Evolutionary conservation across 495 filamentous ascomycete species (phyloP).

Genomic region (Penicillium diatomitis): DNA sequence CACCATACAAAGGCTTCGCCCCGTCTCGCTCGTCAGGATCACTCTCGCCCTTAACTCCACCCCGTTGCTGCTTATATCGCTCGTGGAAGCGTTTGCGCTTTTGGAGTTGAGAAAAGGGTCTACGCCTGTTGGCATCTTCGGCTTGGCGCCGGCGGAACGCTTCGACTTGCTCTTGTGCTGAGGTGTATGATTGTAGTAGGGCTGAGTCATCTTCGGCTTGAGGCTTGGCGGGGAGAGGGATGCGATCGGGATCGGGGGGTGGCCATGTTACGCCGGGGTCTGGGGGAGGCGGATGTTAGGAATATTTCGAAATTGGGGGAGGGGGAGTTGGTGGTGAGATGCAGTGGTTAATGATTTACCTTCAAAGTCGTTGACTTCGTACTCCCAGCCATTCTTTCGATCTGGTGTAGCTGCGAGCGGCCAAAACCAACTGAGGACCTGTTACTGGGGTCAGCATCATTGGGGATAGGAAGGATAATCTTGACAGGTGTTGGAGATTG

Average conservation of each 20-base stretch:
- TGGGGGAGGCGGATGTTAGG: slow-evolving; percentile 9
- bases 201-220: slow-evolving; percentile 14
- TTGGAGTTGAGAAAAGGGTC: slow-evolving; percentile 18
- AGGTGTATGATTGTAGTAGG: slow-evolving; percentile 23
- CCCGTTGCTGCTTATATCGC: slow-evolving; percentile 26
- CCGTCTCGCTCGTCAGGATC: slow-evolving; percentile 26
- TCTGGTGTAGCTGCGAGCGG: slow-evolving; percentile 47
- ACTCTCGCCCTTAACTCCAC: slow-evolving; percentile 30
- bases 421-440: slow-evolving; percentile 47
- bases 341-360: slow-evolving; percentile 29
- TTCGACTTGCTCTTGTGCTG: slow-evolving; percentile 39
- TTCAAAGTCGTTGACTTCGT: slow-evolving; percentile 83
- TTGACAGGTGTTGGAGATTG: slow-evolving; percentile 4
- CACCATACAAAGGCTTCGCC: slow-evolving; percentile 13
- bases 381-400: slow-evolving; percentile 54
- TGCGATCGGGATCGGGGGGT: slow-evolving; percentile 80
- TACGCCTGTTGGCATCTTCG: slow-evolving; percentile 41
- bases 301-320: no score
- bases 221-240: slow-evolving; percentile 38
- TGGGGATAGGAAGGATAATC: slow-evolving; percentile 19
- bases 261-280: slow-evolving; percentile 62
- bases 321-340: no score
- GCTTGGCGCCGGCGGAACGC: slow-evolving; percentile 50
- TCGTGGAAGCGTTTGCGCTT: slow-evolving; percentile 44
- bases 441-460: no score